Evolutionary conservation across 805 yeast species (phyloP), one percentile per base, ranked within the genome.

Genomic region (Yamadazyma sp.): DNA sequence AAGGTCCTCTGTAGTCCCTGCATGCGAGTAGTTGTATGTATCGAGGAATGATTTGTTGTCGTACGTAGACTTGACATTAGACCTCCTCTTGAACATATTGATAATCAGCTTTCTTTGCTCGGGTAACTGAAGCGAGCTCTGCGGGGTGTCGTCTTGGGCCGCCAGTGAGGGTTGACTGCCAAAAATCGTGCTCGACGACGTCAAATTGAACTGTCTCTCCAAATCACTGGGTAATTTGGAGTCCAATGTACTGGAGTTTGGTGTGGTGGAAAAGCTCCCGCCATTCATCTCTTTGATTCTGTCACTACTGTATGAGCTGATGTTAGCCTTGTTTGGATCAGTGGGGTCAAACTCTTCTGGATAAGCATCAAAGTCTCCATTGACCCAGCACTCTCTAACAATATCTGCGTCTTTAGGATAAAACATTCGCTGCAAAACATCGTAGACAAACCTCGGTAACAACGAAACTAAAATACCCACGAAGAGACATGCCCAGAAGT

Each of bases 341-440:
- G 95, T 84, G 29, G 95, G 95, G 56, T 84, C 95, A 54, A 82
- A 84, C 37, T 75, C 71, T 8, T 56, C 62, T 8, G 89, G 89
- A 54, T 80, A 84, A 24, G 72, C 77, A 41, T 68, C 78, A 50
- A 75, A 84, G 48, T 81, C 84, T 32, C 93, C 93, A 38, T 72
- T 67, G 17, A 60, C 59, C 48, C 78, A 80, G 60, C 85, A 74
- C 59, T 85, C 93, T 51, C 93, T 64, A 38, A 85, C 72, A 45
- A 85, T 80, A 50, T 84, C 91, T 42, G 80, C 62, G 59, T 85
- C 93, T 40, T 65, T 71, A 20, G 93, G 95, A 47, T 54, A 62
- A 49, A 64, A 75, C 21, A 78, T 53, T 42, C 74, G 77, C 45
- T 65, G 71, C 27, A 71, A 47, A 46, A 77, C 70, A 56, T 83